phyloP scores from a whole-genome alignment of 1,284 basidiomycete genomes.

The Apiotrichum akiyoshidainum region DNA sequence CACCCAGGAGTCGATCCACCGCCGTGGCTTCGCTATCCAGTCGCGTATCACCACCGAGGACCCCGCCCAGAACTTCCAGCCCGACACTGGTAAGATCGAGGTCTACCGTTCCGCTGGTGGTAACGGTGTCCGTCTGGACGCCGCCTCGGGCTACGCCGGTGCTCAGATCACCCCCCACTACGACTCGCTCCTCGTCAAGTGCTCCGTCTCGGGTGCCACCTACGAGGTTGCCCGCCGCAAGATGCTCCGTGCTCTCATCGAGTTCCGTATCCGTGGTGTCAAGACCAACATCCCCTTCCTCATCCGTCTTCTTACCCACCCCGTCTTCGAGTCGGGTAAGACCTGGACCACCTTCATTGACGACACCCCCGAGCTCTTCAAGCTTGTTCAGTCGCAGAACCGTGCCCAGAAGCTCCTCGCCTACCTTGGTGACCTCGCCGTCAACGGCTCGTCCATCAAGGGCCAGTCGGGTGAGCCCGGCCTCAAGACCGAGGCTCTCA shows the following conservation, averaged over 20 bases:
- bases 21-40: constrained; percentile 96
- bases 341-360: constrained; percentile 99
- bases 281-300: constrained; percentile 99
- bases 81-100: constrained; percentile 98
- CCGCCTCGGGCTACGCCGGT: constrained; percentile 95
- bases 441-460: constrained; percentile 95
- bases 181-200: constrained; percentile 96
- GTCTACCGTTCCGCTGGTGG: constrained; percentile 98
- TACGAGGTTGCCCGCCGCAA: constrained; percentile 98
- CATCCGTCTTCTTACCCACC: constrained; percentile 96
- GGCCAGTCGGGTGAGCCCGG: constrained; percentile 79
- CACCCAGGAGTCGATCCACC: constrained; percentile 93
- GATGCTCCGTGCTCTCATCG: constrained; percentile 97
- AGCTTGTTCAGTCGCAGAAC: constrained; percentile 95
- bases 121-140: constrained; percentile 96
- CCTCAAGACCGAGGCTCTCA: constrained; percentile 80
- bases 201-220: constrained; percentile 91
- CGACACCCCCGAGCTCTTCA: constrained; percentile 98
- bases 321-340: constrained; percentile 90
- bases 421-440: constrained; percentile 94
- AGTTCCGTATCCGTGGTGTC: constrained; percentile 99
- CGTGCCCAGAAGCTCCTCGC: constrained; percentile 95
- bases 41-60: constrained; percentile 99
- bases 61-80: constrained; percentile 84
- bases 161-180: constrained; percentile 99